Evolutionary conservation across 345 rosid genomes (phyloP).

Genomic region (Nephelium lappaceum): DNA sequence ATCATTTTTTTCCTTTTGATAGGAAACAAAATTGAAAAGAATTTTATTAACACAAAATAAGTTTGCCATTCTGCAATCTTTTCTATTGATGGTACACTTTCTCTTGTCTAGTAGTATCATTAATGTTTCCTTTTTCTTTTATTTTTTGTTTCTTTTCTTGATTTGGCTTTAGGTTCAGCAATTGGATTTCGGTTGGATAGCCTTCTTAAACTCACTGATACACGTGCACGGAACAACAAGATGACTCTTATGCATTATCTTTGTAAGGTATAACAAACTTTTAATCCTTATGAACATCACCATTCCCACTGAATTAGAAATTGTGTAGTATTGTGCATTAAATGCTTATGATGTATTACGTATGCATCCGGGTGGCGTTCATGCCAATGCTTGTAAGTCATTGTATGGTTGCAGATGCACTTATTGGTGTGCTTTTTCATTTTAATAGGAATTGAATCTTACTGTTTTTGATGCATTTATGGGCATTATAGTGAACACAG

Average conservation of each 20-base stretch:
- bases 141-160: neutral
- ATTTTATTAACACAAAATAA: neutral
- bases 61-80: neutral
- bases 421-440: neutral
- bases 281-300: slow-evolving; percentile 1
- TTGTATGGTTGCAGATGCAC: neutral
- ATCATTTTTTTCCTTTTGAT: too few relatives aligned
- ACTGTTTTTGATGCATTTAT: neutral
- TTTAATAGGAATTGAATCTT: neutral
- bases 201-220: slow-evolving; percentile 92
- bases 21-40: neutral
- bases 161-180: slow-evolving; percentile 65
- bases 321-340: neutral
- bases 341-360: neutral
- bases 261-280: slow-evolving; percentile 69
- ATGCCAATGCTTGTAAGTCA: neutral
- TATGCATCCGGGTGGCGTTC: neutral
- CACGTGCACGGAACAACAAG: slow-evolving; percentile 82
- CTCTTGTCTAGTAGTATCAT: neutral
- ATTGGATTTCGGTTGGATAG: slow-evolving; percentile 92
- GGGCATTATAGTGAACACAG: too few relatives aligned
- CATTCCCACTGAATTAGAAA: neutral
- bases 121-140: neutral
- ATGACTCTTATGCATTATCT: slow-evolving; percentile 98
- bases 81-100: neutral